Evolutionary conservation across 305 asterid genomes (phyloP), one percentile per base, ranked within the genome.

Genomic region (Fraxinus latifolia): DNA sequence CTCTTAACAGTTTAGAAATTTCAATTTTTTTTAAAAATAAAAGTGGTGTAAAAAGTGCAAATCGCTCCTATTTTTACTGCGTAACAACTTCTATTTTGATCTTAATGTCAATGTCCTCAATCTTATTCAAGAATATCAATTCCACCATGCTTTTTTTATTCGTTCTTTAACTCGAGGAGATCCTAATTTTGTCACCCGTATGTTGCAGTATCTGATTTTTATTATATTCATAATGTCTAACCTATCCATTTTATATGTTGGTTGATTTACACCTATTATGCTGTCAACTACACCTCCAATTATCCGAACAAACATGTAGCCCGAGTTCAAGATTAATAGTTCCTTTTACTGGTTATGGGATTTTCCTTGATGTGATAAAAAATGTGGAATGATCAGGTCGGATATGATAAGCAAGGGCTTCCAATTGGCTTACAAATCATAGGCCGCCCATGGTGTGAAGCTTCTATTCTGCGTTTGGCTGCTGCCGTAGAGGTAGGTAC

Each of bases 401-500:
- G 98, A 76, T 93, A 94, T 62, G 99, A 96, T 82, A 96, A 91
- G 87, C 93, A 94, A 85, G 98, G 99, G 77, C 98, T 96, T 50
- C 99, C 99, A 21, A 94, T 94, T 15, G 99, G 99, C 72, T 83
- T 96, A 33, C 99, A 96, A 83, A 83, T 96, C 83, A 89, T 96
- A 3, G 98, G 99, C 25, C 97, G 97, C 33, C 99, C 99, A 23
- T 94, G 99, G 99, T 86, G 92, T 79, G 99, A 94, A 88, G 98
- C 99, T 82, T 88, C 99, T 37, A 67, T 94, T 81, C 86, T 94
- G 85, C 98, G 91, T 80, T 87, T 96, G 85, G 98, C 98, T 77
- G 92, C 97, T 85, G 92, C 96, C 4, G 53, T 96, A 3, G 97
- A 94, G 98, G 99, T 96, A 84, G 14, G 77, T 23, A 9, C 79